A percentile compares a stretch with the other conserved stretches of the same genome.
Evolutionary conservation across 192 early-diverging fungal species (phyloP).

Genomic region (Thoreauomyces humboldtii): DNA sequence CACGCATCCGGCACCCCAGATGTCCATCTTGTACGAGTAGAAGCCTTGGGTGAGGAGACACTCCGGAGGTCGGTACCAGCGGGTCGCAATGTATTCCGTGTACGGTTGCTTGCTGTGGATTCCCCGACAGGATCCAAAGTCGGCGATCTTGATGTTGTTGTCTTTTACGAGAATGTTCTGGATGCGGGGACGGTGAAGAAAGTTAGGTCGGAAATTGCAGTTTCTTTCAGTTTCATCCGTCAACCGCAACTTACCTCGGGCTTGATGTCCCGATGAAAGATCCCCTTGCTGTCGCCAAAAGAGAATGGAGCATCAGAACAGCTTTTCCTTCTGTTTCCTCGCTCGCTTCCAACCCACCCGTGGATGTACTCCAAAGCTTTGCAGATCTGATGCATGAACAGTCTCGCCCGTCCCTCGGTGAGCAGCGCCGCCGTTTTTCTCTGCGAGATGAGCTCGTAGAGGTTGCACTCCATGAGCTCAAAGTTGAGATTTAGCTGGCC

Average conservation of each 20-base stretch:
- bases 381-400: constrained; percentile 56
- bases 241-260: constrained; percentile 43
- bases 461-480: constrained; percentile 63
- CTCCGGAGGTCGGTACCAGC: constrained; percentile 67
- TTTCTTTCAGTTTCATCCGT: too few relatives aligned
- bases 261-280: constrained; percentile 64
- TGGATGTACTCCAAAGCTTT: constrained; percentile 63
- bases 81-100: constrained; percentile 68
- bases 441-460: constrained; percentile 60
- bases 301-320: too few relatives aligned
- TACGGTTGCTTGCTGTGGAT: constrained; percentile 64
- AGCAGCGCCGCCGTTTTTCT: constrained; percentile 39
- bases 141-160: constrained; percentile 54
- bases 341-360: constrained; percentile 28
- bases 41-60: constrained; percentile 59
- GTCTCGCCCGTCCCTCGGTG: constrained; percentile 53
- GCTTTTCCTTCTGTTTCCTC: too few relatives aligned
- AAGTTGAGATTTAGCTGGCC: constrained; percentile 58
- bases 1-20: constrained; percentile 64
- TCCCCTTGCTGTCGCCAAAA: constrained; percentile 60
- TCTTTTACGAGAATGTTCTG: constrained; percentile 60
- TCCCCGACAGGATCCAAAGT: constrained; percentile 64
- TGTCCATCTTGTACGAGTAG: constrained; percentile 61
- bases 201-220: constrained; percentile 11
- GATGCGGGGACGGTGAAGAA: not conserved